Evolutionary conservation across 345 rosid species (phyloP), one percentile per base, ranked within the genome.

Genomic region (Aurinia saxatilis): DNA sequence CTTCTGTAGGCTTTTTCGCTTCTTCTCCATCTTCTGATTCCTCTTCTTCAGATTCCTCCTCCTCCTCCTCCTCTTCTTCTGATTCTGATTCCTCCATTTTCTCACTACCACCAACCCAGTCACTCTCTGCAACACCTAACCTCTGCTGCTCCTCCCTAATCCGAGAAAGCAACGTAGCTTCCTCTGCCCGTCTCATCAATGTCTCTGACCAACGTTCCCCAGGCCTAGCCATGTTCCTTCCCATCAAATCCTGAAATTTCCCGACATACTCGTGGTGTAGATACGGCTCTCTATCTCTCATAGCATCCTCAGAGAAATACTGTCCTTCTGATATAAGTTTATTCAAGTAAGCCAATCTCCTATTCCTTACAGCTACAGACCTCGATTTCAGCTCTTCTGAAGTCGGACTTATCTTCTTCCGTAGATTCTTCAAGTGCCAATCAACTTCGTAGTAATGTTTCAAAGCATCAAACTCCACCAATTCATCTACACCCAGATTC

Each of bases 121-220:
- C 96, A 25, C 80, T 80, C 81, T 81, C 84, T 36, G 79, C 83
- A 53, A 92, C 86, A 45, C 98, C 96, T 67, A 85, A 76, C 78
- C 93, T 81, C 77, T 77, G 84, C 76, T 92, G 97, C 73, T 92
- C 95, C 56, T 74, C 95, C 60, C 98, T 80, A 63, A 92, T 89
- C 79, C 84, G 73, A 7, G 84, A 55, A 63, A 87, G 82, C 82
- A 92, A 69, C 51, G 77, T 60, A 0, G 95, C 95, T 65, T 92
- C 97, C 68, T 89, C 98, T 0, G 78, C 73, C 67, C 95, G 74
- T 80, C 98, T 83, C 82, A 92, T 77, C 81, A 92, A 77, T 0
- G 95, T 89, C 73, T 92, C 96, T 0, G 98, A 92, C 98, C 95
- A 92, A 40, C 91, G 75, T 70, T 89, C 97, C 41, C 98, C 98